These are phyloP conservation scores for Pseudonitzschia delicatissima DNA, from an alignment of 108 stramenopile species.

Conservation along the genomic window DNA sequence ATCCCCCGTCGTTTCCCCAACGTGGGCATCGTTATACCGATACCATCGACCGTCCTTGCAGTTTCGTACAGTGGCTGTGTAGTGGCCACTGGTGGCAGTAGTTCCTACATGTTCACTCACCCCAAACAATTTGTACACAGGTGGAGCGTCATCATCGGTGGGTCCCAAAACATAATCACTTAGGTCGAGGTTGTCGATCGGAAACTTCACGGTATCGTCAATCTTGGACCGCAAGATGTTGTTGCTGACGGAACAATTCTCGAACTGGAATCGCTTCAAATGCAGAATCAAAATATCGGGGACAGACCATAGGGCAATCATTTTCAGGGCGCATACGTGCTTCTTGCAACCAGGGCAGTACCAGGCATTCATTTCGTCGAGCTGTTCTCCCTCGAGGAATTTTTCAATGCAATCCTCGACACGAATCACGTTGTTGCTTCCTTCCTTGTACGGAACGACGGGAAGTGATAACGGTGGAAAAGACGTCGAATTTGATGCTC, in stretches of 20 bases:
- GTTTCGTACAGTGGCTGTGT: constrained; percentile 84
- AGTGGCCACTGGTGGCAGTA: constrained; percentile 82
- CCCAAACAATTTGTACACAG: constrained; percentile 79
- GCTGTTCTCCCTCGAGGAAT: constrained; percentile 77
- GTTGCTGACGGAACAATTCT: constrained; percentile 55
- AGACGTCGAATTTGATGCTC: constrained; percentile 90
- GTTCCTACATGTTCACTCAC: constrained; percentile 79
- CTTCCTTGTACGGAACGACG: constrained; percentile 46
- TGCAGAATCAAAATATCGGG: constrained; percentile 79
- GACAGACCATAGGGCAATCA: constrained; percentile 79
- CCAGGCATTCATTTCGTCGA: constrained; percentile 84
- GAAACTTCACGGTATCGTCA: constrained; percentile 70
- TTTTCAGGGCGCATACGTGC: constrained; percentile 80
- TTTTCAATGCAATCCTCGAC: constrained; percentile 77
- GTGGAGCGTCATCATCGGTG: constrained; percentile 64
- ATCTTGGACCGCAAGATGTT: constrained; percentile 69
- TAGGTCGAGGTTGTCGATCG: constrained; percentile 68
- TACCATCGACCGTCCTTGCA: constrained; percentile 78
- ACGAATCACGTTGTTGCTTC: constrained; percentile 16
- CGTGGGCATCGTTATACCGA: constrained; percentile 77
- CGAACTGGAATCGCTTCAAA: constrained; percentile 80
- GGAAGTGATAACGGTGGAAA: constrained; percentile 81
- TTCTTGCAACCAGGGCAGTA: constrained; percentile 77
- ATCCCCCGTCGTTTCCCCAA: constrained; percentile 70
- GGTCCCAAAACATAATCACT: constrained; percentile 68